Evolutionary conservation across 345 rosid species (phyloP), one percentile per base, ranked within the genome.

Genomic region (Salix koriyanagi): DNA sequence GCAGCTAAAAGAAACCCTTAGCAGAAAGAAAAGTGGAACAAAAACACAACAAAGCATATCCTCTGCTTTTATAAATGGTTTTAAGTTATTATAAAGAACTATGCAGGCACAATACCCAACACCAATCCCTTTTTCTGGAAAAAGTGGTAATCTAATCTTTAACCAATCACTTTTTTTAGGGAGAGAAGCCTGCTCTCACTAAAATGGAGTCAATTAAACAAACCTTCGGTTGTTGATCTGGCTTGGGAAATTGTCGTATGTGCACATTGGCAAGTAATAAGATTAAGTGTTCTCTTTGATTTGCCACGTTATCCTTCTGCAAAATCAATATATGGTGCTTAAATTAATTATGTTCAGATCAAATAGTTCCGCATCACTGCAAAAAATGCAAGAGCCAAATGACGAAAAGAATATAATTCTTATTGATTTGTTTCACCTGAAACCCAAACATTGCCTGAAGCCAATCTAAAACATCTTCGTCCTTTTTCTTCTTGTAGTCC

Each of bases 191-290:
- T 16, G 16, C 52, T 44, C 36, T 11, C n/a, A 41, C 36, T 18
- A 61, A 30, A 30, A 72, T 18, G 11, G 30, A 41, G 60, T 9
- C 46, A 76, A 14, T 32, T 65, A 54, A 36, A 77, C 91, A 85
- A 79, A 96, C 99, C 99, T 94, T 94, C 44, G 98, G 98, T 73
- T 91, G 99, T 81, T 90, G 97, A 84, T 96, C 98, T 73, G 97
- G 95, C 88, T 96, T 94, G 34, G 98, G 97, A 87, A 93, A 92
- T 74, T 86, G 97, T 16, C 99, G 87, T 80, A 91, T 96, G 83
- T 94, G 98, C 78, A 94, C 99, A 83, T 96, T 96, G 71, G 99
- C 99, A 74, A 96, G 94, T 82, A 96, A 82, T 67, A 96, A 85
- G 79, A 96, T 94, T 83, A 96, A 82, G 81, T 96, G 99, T 75